Base-by-base conservation (phyloP, 257 asterid genomes). In the Scutellaria galericulata region DNA sequence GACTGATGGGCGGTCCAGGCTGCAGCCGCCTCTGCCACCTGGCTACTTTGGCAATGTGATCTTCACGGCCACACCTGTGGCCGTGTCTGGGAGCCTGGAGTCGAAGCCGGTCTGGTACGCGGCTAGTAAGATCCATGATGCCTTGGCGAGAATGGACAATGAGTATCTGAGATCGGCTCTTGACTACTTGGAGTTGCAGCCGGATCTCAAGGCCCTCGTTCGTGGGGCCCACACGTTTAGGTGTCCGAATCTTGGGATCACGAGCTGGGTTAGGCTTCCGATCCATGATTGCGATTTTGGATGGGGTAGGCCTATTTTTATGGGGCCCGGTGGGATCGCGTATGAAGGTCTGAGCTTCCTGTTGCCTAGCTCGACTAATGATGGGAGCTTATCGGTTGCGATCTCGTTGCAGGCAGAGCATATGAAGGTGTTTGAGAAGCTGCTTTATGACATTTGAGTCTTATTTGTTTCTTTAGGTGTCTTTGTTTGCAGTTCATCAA, bases 311-410 rank as follows among this genome's bases (percentile, higher is more conserved):
- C 98, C 98, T 1, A 85, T 92, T 6, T 92, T 90, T 57, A 88
- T 92, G 98, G 97, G 98, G 9, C 96, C 98, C 2, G 98, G 98
- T 0, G 97, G 97, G 45, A 90, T 90, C 8, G 96, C 98, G 0
- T 92, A 78, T 11, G 98, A 92, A 77, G 98, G 98, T 0, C 51
- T 90, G 52, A 92, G 97, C 74, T 90, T 90, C 42, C 83, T 88
- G 18, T 68, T 92, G 78, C 98, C 97, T 0, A 90, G 96, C 73
- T 81, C 96, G 0, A 66, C 55, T 7, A 81, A 82, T 7, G 96
- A 90, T 40, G 96, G 96, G 9, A 88, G 96, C 84, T 70, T 90
- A 39, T 88, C 94, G 1, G 92, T 92, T 2, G 98, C 91, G 1
- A 85, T 92, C 13, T 90, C 98, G 0, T 80, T 92, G 42, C 98